A percentile compares a stretch with the other conserved stretches of the same genome.
Evolutionary conservation across 257 asterid genomes (phyloP).

Genomic region (Lithospermum erythrorhizon): DNA sequence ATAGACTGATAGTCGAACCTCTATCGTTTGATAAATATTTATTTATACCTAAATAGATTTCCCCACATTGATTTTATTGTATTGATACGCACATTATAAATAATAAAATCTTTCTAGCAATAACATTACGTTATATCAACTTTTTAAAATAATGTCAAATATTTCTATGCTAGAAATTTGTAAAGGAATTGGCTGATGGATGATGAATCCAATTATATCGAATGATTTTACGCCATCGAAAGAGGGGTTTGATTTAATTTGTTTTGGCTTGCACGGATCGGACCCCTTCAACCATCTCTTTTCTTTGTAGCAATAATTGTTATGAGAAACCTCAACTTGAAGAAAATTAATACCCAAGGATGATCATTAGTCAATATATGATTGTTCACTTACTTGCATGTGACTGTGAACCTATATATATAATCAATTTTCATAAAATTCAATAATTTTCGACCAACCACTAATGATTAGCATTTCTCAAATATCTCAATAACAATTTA

Average conservation of each 20-base stretch:
- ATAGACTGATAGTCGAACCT: too few species aligned
- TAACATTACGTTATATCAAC: too few species aligned
- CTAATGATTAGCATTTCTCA: not conserved
- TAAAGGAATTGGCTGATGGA: too few species aligned
- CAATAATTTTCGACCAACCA: not conserved
- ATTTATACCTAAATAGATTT: too few species aligned
- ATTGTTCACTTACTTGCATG: conserved; percentile 4
- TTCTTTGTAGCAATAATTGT: not conserved
- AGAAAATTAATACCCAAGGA: not conserved
- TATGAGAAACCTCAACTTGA: not conserved
- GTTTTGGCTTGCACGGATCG: not conserved
- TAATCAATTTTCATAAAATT: not conserved
- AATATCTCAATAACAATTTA: not conserved
- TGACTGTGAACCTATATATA: not conserved
- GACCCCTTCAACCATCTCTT: not conserved
- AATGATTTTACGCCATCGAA: not conserved
- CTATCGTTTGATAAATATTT: too few species aligned
- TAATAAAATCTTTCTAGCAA: too few species aligned
- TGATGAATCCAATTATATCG: too few species aligned
- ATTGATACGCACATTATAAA: too few species aligned
- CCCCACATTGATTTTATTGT: too few species aligned
- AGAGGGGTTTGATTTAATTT: conserved; percentile 11
- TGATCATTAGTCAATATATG: not conserved
- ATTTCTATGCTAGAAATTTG: too few species aligned
- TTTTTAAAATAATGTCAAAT: too few species aligned